phyloP scores from a whole-genome alignment of 2,329 filamentous ascomycete genomes.

The Sclerotinia borealis region DNA sequence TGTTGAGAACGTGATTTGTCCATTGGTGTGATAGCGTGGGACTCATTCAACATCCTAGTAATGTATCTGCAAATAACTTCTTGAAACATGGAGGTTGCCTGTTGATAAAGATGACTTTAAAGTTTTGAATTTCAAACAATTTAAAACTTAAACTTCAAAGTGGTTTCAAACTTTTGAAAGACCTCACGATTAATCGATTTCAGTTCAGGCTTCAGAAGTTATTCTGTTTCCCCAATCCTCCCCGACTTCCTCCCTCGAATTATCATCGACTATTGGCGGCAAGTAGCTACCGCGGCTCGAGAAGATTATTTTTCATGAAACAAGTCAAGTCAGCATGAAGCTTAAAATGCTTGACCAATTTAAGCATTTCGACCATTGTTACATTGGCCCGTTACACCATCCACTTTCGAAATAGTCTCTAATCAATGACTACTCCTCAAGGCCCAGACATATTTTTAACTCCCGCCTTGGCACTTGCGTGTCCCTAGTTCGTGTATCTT shows the following conservation, averaged over 20 bases:
- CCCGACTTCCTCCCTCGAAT: no score
- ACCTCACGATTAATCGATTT: neutral
- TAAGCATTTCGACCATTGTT: neutral
- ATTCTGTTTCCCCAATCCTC: neutral
- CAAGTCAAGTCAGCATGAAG: neutral
- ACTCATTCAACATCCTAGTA: neutral
- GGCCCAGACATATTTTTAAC: neutral
- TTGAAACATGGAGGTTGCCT: neutral
- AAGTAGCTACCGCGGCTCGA: neutral
- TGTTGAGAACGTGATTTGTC: neutral
- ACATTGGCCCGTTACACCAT: neutral
- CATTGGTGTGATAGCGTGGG: neutral
- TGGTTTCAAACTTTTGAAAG: no score
- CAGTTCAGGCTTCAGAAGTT: neutral
- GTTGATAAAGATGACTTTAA: no score
- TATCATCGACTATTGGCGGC: no score
- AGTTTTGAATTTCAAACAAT: no score
- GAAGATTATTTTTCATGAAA: no score
- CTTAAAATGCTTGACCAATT: neutral
- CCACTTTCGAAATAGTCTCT: neutral
- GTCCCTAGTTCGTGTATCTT: neutral
- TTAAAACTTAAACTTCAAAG: no score
- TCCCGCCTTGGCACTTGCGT: conserved; percentile 5
- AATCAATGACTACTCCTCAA: no score
- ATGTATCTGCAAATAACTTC: neutral